A percentile compares a stretch with the other conserved stretches of the same genome.
phyloP scores from a whole-genome alignment of 2,329 filamentous ascomycete genomes.

The Penicillium verrucosum region DNA sequence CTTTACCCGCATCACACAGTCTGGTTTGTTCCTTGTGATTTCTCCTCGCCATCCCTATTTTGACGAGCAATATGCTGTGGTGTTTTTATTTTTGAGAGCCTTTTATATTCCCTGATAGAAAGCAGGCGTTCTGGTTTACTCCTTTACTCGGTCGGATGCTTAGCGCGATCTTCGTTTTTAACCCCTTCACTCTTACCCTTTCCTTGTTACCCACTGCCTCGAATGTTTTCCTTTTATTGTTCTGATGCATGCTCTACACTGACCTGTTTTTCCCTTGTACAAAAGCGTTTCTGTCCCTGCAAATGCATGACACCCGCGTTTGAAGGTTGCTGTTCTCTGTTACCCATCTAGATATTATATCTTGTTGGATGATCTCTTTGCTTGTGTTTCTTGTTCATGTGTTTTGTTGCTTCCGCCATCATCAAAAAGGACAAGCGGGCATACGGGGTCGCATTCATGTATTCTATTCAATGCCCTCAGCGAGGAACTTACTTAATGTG shows the following conservation, averaged over 20 bases:
- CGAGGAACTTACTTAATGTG: conserved; percentile 24
- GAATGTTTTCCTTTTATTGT: neutral
- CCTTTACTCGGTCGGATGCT: conserved; percentile 29
- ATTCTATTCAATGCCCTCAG: conserved; percentile 27
- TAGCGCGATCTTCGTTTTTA: conserved; percentile 26
- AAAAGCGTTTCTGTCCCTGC: conserved; percentile 30
- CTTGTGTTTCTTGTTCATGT: conserved; percentile 13
- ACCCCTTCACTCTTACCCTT: conserved; percentile 12
- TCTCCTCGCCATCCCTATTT: conserved; percentile 11
- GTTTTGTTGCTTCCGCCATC: conserved; percentile 7
- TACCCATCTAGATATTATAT: conserved; percentile 16
- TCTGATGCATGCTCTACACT: conserved; percentile 16
- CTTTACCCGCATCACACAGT: conserved; percentile 31
- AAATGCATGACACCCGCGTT: conserved; percentile 14
- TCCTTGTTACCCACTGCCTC: neutral
- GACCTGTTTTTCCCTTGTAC: conserved; percentile 26
- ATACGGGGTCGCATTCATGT: conserved; percentile 24
- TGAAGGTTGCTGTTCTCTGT: conserved; percentile 10
- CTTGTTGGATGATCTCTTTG: conserved; percentile 7
- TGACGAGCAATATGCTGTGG: conserved; percentile 25
- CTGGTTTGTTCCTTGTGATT: conserved; percentile 26
- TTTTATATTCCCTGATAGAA: conserved; percentile 41
- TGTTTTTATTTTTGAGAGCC: conserved; percentile 28
- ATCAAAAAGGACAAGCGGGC: conserved; percentile 1
- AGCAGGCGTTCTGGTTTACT: conserved; percentile 38